Evolutionary conservation across 306 rosid species (phyloP).

Genomic region (Vicia villosa): DNA sequence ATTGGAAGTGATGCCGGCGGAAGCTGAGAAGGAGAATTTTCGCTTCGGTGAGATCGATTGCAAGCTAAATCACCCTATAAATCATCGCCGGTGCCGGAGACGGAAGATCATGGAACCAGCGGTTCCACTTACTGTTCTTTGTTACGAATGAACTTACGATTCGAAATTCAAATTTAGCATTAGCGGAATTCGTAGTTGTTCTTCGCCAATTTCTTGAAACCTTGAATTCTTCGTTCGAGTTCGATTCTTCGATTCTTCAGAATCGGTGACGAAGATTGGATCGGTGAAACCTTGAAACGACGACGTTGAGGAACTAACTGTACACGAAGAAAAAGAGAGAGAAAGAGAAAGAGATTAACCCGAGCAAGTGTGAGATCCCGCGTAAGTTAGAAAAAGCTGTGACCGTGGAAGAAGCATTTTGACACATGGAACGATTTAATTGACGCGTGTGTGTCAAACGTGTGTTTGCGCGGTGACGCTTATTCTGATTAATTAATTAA

Average conservation of each 20-base stretch:
- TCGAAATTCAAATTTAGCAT: constrained; percentile 46
- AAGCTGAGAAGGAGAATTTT: constrained; percentile 61
- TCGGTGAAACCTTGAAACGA: constrained; percentile 55
- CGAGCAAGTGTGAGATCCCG: constrained; percentile 57
- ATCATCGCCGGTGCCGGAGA: constrained; percentile 45
- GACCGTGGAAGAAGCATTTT: constrained; percentile 33
- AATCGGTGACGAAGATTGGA: constrained; percentile 39
- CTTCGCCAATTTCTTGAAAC: constrained; percentile 9
- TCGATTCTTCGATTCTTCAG: constrained; percentile 15
- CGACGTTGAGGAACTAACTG: constrained; percentile 38
- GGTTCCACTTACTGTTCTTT: constrained; percentile 28
- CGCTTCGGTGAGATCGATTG: constrained; percentile 61
- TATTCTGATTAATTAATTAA: not conserved
- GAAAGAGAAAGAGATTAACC: constrained; percentile 26
- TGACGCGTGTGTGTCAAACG: constrained; percentile 36
- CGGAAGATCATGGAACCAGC: constrained; percentile 32
- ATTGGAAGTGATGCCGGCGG: constrained; percentile 46
- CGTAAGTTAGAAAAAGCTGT: constrained; percentile 49
- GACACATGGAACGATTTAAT: constrained; percentile 46
- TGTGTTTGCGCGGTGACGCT: constrained; percentile 53
- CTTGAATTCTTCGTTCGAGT: not conserved
- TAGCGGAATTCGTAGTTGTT: constrained; percentile 14
- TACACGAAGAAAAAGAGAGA: constrained; percentile 6
- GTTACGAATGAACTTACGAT: not conserved
- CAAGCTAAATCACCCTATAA: constrained; percentile 50